Base-by-base conservation (phyloP, 768 basidiomycete genomes). In the Trametes cubensis region DNA sequence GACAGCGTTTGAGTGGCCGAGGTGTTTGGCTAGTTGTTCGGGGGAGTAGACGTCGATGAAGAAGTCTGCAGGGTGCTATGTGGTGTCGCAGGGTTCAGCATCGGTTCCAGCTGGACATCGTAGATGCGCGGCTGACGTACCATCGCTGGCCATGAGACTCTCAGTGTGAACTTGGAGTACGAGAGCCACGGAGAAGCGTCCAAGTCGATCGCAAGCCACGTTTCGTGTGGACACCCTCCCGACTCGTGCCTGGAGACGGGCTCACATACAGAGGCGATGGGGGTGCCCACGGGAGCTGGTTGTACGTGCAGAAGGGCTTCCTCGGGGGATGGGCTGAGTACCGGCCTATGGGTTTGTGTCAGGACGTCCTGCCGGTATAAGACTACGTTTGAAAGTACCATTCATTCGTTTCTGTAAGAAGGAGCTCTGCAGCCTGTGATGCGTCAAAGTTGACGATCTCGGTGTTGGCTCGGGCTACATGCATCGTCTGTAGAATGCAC, bases 381-480 rank as follows among this genome's bases (percentile, higher is more conserved):
- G 15, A 11, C 38, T 50, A 28, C 25, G 23, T 3, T 0, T 28
- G 38, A 11, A 38, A 67, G 45, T 60, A 65, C 67, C 77, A 71
- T 38, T 77, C 51, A 15, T 59, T 39, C 2, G 65, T 53, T 73
- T 76, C 75, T 38, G 69, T 69, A 45, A 61, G 69, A 20, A 26
- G 60, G 44, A 70, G 49, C 34, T 70, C 69, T 18, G 63, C 54
- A 6, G 63, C 67, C 44, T 71, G 71, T 17, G 72, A 66, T 48
- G 77, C 73, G 25, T 69, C 70, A 68, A 88, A 85, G 70, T 84
- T 85, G 70, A 85, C 72, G 66, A 89, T 87, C 74, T 89, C 86
- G 39, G 87, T 89, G 72, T 89, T 87, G 21, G 81, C 85, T 14
- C 38, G 21, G 39, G 58, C 69, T 15, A 20, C 23, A 3, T 17